A percentile compares a stretch with the other conserved stretches of the same genome.
Conservation (phyloP, 2,329 filamentous ascomycete genomes). For the Cercospora sp. region DNA sequence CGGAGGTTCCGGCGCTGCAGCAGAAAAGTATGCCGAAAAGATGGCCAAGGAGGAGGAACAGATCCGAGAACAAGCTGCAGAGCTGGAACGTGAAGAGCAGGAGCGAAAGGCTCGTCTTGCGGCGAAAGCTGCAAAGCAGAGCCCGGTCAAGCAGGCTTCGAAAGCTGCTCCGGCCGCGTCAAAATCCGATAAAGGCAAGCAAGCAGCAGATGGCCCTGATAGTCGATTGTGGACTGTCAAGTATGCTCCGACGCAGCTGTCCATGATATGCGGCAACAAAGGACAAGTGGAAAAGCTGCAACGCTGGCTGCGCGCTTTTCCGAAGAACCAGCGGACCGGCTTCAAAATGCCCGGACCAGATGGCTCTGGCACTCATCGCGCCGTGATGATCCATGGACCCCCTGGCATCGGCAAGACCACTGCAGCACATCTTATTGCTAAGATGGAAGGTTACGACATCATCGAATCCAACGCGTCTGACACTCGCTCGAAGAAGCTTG, state of each 20-base stretch:
- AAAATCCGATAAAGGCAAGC: slow-evolving; percentile 37
- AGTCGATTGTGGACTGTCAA: slow-evolving; percentile 88
- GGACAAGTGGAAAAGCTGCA: slow-evolving; percentile 84
- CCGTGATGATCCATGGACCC: slow-evolving; percentile 93
- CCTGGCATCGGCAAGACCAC: slow-evolving; percentile 98
- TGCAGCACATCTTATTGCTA: slow-evolving; percentile 89
- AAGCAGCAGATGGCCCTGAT: slow-evolving; percentile 47
- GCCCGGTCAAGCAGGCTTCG: slow-evolving; percentile 38
- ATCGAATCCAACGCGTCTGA: slow-evolving; percentile 96
- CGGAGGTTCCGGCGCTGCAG: slow-evolving; percentile 84
- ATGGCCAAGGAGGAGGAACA: slow-evolving; percentile 81
- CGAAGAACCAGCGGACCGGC: slow-evolving; percentile 71
- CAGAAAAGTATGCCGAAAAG: slow-evolving; percentile 81
- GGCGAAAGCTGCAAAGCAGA: slow-evolving; percentile 53
- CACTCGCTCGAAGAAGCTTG: slow-evolving; percentile 90
- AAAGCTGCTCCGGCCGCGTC: slow-evolving; percentile 44
- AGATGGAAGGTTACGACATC: slow-evolving; percentile 88
- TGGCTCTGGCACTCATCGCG: slow-evolving; percentile 77
- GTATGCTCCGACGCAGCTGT: slow-evolving; percentile 82
- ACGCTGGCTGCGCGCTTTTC: slow-evolving; percentile 80
- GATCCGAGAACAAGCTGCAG: slow-evolving; percentile 73
- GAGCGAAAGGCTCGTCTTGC: slow-evolving; percentile 37
- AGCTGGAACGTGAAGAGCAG: slow-evolving; percentile 79
- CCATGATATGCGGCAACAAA: slow-evolving; percentile 95
- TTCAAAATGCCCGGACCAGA: slow-evolving; percentile 84